These are phyloP conservation scores for Hyphodiscus hymeniophilus DNA, from an alignment of 495 filamentous ascomycete genomes.

Conservation along the genomic window DNA sequence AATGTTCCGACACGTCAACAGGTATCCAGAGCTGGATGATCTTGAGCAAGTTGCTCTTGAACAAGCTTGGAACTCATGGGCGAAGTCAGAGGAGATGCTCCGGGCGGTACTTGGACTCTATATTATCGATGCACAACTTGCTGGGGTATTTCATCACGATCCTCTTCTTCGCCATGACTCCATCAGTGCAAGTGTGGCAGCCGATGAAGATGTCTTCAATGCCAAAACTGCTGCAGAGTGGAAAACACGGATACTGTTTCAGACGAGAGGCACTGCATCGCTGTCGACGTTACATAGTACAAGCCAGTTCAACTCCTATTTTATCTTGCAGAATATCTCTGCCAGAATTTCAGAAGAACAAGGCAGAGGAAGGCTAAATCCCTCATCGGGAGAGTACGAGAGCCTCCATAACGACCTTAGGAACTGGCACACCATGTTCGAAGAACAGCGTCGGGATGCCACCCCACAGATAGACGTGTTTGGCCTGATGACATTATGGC, in stretches of 20 bases:
- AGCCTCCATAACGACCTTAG: neutral
- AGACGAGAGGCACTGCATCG: neutral
- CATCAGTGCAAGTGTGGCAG: neutral
- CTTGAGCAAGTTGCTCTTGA: constrained; percentile 2
- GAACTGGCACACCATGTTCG: neutral
- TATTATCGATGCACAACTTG: constrained; percentile 19
- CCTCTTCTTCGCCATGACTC: constrained; percentile 13
- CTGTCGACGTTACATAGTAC: neutral
- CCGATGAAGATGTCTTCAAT: constrained; percentile 12
- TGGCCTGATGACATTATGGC: constrained; percentile 16
- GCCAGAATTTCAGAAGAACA: neutral
- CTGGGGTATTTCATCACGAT: constrained; percentile 16
- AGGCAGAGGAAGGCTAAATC: neutral
- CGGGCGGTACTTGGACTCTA: constrained; percentile 17
- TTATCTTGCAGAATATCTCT: neutral
- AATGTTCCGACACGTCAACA: constrained; percentile 5
- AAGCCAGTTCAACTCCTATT: neutral
- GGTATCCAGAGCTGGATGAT: neutral
- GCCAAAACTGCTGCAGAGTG: constrained; percentile 9
- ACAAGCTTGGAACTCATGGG: constrained; percentile 15
- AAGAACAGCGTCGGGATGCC: neutral
- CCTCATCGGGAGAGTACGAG: neutral
- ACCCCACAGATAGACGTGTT: neutral
- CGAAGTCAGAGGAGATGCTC: constrained; percentile 12
- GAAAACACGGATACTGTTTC: neutral